phyloP scores from a whole-genome alignment of 192 early-diverging fungal species.

The Gonapodya sp. region DNA sequence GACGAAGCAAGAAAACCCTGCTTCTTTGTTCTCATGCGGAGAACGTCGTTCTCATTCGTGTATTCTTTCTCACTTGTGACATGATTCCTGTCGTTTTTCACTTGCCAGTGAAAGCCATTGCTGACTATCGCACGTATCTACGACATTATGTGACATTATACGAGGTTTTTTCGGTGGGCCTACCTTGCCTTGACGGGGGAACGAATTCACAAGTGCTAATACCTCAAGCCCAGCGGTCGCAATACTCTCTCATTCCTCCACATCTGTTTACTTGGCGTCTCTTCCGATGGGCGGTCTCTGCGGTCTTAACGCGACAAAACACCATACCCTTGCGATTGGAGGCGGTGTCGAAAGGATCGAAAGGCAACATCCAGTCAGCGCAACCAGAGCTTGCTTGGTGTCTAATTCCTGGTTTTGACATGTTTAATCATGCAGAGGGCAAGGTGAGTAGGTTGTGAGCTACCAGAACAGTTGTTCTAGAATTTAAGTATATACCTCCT shows the following conservation, averaged over 20 bases:
- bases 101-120: neutral
- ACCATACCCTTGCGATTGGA: neutral
- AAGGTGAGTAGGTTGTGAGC: neutral
- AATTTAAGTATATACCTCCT: neutral
- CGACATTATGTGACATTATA: neutral
- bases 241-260: neutral
- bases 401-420: slow-evolving; percentile 6
- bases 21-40: too few species aligned
- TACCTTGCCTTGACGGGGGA: too few species aligned
- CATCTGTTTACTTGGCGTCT: neutral
- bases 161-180: neutral
- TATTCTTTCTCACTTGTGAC: too few species aligned
- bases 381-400: neutral
- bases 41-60: too few species aligned
- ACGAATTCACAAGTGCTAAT: too few species aligned
- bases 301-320: neutral
- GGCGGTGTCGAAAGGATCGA: neutral
- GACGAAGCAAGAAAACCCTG: neutral
- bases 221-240: too few species aligned
- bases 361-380: neutral
- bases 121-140: neutral
- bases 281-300: slow-evolving; percentile 2
- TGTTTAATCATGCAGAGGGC: slow-evolving; percentile 7
- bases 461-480: neutral
- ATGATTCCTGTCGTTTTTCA: too few species aligned